Base-by-base conservation (phyloP, 2,329 filamentous ascomycete species). In the Tolypocladium sp. region DNA sequence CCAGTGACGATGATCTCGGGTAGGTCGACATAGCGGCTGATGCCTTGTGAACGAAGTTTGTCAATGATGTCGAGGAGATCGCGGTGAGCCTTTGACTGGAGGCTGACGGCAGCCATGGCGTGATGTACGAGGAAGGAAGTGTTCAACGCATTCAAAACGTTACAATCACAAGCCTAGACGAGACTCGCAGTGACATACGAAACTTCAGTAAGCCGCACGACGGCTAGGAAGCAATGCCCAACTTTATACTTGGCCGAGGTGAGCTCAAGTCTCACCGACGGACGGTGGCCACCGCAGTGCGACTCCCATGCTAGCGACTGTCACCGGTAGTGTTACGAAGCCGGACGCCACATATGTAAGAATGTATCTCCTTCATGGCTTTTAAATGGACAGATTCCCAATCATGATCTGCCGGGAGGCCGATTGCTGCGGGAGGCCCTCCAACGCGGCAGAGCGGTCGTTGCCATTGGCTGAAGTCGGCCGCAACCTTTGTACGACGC, bases 1-100 rank as follows among this genome's bases (percentile, higher is more conserved):
- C 85, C 84, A 56, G 79, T 83, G 15, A 87, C 83, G 35, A 87
- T 79, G 59, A 80, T 77, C 62, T 79, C 71, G 0, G 77, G 78
- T 0, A 79, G 68, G 17, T 73, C 72, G 20, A 80, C 69, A 60
- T 64, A 58, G 17, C 52, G 46, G 41, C 58, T 59, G 33, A 65
- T 60, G 17, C 61, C 57, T 15, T 60, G 37, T n/a, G 63, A 61
- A 6, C 63, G 59, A 30, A 65, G 58, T 20, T 54, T 57, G 51
- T 63, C 61, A 10, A 66, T 59, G 10, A 63, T 62, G 49, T 64
- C 61, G 22, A 66, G 59, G 2, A 67, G 62, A 25, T 60, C 51
- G 15, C 54, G 53, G 40, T 63, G 61, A 41, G 54, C 58, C 30
- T 49, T 56, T 37, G 60, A 64, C 22, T 60, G 63, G 46, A 61